phyloP scores from a whole-genome alignment of 192 early-diverging fungal species.

The Rhizophlyctis rosea region DNA sequence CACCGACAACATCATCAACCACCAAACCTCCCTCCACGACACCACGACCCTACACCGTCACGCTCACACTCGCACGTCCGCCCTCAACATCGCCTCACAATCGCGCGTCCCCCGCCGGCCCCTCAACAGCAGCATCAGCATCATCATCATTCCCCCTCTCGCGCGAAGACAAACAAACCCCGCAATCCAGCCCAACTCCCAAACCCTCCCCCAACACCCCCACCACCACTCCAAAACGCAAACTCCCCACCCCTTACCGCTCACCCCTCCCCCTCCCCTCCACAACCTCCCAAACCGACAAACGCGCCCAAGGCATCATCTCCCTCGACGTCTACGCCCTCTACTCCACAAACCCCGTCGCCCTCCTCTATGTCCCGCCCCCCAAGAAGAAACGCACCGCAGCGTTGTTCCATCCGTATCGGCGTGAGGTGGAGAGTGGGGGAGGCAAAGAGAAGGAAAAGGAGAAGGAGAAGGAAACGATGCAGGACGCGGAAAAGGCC shows the following conservation, averaged over 20 bases:
- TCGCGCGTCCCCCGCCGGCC: too few relatives aligned
- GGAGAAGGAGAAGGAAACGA: neutral
- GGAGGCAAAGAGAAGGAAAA: neutral
- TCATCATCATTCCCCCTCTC: too few relatives aligned
- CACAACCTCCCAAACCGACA: neutral
- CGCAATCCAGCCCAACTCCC: too few relatives aligned
- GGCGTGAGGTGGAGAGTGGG: neutral
- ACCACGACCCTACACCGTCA: too few relatives aligned
- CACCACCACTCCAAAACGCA: too few relatives aligned
- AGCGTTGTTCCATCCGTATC: neutral
- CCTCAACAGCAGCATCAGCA: too few relatives aligned
- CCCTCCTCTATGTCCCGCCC: conserved; percentile 6
- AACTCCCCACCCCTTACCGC: neutral
- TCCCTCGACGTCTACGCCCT: conserved; percentile 32
- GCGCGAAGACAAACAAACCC: too few relatives aligned
- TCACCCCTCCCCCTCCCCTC: neutral
- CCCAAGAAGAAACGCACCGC: neutral
- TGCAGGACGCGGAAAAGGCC: neutral
- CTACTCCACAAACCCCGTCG: conserved; percentile 20
- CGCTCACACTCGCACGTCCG: too few relatives aligned
- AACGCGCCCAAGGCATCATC: conserved; percentile 21
- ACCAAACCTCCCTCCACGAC: too few relatives aligned
- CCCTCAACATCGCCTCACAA: too few relatives aligned
- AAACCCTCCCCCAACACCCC: too few relatives aligned
- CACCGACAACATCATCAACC: too few relatives aligned